These are phyloP conservation scores for Samsoniella hepiali DNA, from an alignment of 2,329 filamentous ascomycete species.

Conservation along the genomic window DNA sequence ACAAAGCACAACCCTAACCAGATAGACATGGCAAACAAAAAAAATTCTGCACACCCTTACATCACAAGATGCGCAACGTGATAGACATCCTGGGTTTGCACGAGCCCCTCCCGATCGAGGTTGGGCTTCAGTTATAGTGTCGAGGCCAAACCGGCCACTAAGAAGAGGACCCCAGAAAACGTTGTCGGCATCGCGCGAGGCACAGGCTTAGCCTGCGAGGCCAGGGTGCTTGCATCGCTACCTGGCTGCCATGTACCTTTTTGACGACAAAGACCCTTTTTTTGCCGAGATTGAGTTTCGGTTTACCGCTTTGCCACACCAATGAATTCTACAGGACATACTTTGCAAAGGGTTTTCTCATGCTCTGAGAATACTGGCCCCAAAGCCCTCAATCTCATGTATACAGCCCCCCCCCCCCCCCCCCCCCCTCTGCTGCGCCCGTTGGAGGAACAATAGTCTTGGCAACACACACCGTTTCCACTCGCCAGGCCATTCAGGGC, in stretches of 20 bases:
- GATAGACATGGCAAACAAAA: too few species aligned
- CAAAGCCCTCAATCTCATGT: too few species aligned
- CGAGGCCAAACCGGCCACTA: neutral
- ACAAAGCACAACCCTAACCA: too few species aligned
- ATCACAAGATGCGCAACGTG: too few species aligned
- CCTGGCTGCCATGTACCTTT: neutral
- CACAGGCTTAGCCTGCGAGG: slow-evolving; percentile 1
- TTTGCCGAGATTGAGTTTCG: neutral
- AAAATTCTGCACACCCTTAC: too few species aligned
- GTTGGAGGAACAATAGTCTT: neutral
- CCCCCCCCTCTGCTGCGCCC: too few species aligned
- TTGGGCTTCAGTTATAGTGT: neutral
- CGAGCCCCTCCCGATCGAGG: neutral
- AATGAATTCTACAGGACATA: too few species aligned
- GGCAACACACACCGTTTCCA: neutral
- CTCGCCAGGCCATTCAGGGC: neutral
- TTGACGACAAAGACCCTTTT: neutral
- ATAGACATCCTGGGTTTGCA: neutral
- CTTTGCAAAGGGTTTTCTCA: too few species aligned
- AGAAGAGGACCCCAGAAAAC: slow-evolving; percentile 13
- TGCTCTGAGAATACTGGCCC: too few species aligned
- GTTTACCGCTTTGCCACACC: too few species aligned
- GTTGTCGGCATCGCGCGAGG: slow-evolving; percentile 8
- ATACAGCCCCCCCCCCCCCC: too few species aligned
- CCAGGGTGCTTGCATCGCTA: neutral